Evolutionary conservation across 306 rosid genomes (phyloP).

Genomic region (Leucaena leucocephala): DNA sequence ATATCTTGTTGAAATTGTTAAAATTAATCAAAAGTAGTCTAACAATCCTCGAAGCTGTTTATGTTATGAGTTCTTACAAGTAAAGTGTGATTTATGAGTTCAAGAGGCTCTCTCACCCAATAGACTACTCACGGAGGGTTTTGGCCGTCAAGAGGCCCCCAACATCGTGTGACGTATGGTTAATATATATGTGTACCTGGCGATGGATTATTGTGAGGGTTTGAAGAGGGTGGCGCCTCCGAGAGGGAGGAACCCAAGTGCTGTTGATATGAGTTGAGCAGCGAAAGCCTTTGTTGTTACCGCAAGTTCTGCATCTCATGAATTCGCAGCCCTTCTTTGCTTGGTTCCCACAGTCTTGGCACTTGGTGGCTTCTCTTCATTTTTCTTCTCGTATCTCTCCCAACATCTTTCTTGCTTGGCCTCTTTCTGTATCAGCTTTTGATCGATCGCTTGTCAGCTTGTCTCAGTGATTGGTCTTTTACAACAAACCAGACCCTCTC

Average conservation of each 20-base stretch:
- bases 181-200: conserved; percentile 24
- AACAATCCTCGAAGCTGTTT: no score
- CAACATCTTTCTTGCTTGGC: conserved; percentile 32
- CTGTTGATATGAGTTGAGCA: conserved; percentile 71
- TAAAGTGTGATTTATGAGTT: no score
- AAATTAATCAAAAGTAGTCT: not conserved
- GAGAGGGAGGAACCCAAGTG: conserved; percentile 64
- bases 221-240: conserved; percentile 40
- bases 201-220: conserved; percentile 27
- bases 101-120: no score
- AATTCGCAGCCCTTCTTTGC: conserved; percentile 70
- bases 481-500: not conserved
- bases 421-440: not conserved
- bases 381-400: conserved; percentile 27
- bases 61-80: no score
- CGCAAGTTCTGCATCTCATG: conserved; percentile 73
- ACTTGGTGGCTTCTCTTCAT: conserved; percentile 41
- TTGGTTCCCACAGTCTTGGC: conserved; percentile 79
- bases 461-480: not conserved
- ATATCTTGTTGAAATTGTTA: not conserved
- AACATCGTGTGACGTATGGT: no score
- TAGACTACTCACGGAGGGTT: no score
- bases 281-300: conserved; percentile 60
- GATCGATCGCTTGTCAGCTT: not conserved
- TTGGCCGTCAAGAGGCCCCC: no score